These are phyloP conservation scores for Calonectria montana DNA, from an alignment of 2,329 filamentous ascomycete genomes.

Conservation along the genomic window DNA sequence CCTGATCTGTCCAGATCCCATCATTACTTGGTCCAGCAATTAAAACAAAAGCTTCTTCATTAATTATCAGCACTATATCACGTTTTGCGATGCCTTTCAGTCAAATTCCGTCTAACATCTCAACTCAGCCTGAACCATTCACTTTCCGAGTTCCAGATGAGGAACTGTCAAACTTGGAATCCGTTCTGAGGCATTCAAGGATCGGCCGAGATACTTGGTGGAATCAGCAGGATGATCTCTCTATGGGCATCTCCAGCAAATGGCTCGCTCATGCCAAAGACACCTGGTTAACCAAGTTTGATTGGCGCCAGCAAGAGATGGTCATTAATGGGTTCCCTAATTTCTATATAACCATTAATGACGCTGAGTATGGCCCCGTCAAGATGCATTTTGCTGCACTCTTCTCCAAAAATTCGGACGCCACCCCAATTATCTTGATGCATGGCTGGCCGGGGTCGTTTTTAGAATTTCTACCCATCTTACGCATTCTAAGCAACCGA, in stretches of 20 bases:
- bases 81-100: background rate
- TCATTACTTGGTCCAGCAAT: no score
- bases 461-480: background rate
- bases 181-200: background rate
- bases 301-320: background rate
- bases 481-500: background rate
- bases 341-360: background rate
- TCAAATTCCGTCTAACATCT: background rate
- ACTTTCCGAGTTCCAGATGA: background rate
- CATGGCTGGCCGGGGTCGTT: background rate
- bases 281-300: background rate
- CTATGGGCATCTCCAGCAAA: background rate
- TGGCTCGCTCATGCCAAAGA: background rate
- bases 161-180: background rate
- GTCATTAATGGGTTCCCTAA: background rate
- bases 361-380: background rate
- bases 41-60: no score
- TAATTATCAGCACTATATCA: no score
- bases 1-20: no score
- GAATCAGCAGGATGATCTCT: background rate
- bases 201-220: background rate
- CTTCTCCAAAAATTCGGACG: background rate
- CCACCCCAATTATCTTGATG: background rate
- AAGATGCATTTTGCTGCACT: background rate
- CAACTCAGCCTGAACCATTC: background rate